Conservation (phyloP, 805 yeast species). For the Wickerhamomyces silvicola region DNA sequence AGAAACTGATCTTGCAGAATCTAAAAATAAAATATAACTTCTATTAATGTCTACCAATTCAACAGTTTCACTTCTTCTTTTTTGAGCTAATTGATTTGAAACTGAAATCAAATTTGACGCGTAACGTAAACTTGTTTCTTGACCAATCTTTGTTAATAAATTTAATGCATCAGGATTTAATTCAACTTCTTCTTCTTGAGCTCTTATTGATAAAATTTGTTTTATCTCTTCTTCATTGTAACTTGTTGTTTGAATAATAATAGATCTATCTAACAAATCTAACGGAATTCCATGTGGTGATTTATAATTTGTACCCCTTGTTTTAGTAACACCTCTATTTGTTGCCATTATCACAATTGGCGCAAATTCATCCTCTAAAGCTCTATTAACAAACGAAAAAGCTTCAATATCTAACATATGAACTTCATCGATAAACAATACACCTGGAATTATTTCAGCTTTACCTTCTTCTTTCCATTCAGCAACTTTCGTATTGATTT, state of each 20-base stretch:
- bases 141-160: conserved; percentile 81
- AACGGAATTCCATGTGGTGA: conserved; percentile 98
- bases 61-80: conserved; percentile 66
- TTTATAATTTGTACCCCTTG: conserved; percentile 88
- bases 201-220: conserved; percentile 80
- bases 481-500: conserved; percentile 92
- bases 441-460: conserved; percentile 97
- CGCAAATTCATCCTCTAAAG: conserved; percentile 92
- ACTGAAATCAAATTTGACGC: conserved; percentile 89
- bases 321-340: conserved; percentile 88
- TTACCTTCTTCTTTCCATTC: conserved; percentile 99
- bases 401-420: conserved; percentile 98
- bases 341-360: conserved; percentile 99
- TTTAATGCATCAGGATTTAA: conserved; percentile 77
- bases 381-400: conserved; percentile 91
- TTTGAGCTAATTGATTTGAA: conserved; percentile 76
- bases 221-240: conserved; percentile 81
- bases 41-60: conserved; percentile 82
- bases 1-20: conserved; percentile 83
- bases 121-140: conserved; percentile 86
- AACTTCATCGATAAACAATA: conserved; percentile 93
- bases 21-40: conserved; percentile 80
- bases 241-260: conserved; percentile 79
- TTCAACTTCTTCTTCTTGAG: conserved; percentile 91
- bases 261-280: conserved; percentile 88